Evolutionary conservation across 306 rosid genomes (phyloP), one percentile per base, ranked within the genome.

Genomic region (Lupinus albus): DNA sequence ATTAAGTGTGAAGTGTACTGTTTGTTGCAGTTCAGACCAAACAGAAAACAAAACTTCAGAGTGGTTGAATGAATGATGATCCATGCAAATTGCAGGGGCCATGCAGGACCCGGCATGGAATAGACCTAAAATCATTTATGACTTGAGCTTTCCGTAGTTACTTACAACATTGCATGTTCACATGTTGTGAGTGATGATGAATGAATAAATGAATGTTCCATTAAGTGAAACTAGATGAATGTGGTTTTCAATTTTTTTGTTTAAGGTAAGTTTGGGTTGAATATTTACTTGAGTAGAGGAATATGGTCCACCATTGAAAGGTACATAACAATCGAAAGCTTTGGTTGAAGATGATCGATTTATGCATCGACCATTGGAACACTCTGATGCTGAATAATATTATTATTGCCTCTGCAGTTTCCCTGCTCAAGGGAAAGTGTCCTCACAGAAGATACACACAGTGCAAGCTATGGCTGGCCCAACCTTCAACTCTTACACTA

Each of bases 1-100:
- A 25, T 25, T 25, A 25, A 25, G 30, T 25, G 30, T 25, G 30
- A 25, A 25, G 30, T 25, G 4, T 25, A 25, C 4, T 25, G 30
- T 25, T 25, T 74, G 83, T 68, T 73, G 41, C 83, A 53, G 78
- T 58, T 2, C 18, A 44, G 55, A 44, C 48, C 6, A 72, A 65
- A 65, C 36, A 60, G 30, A 52, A 18, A 64, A 54, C 16, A 25
- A 47, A 79, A 64, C 11, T 18, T 73, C 11, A 2, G 54, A 49
- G 10, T 49, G 54, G 39, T 8, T 42, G 47, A 25, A 25, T 25
- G 30, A 25, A 42, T 11, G 47, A 42, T 42, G 1, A 39, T 61
- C 36, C 44, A 61, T 74, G 67, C 61, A 56, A 53, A 54, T 61
- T 13, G 76, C 54, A 73, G 11, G 44, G 57, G 63, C 45, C 45